Base-by-base conservation (phyloP, 371 early-diverging fungal species). In the Thermomucor indicae-seudaticae region DNA sequence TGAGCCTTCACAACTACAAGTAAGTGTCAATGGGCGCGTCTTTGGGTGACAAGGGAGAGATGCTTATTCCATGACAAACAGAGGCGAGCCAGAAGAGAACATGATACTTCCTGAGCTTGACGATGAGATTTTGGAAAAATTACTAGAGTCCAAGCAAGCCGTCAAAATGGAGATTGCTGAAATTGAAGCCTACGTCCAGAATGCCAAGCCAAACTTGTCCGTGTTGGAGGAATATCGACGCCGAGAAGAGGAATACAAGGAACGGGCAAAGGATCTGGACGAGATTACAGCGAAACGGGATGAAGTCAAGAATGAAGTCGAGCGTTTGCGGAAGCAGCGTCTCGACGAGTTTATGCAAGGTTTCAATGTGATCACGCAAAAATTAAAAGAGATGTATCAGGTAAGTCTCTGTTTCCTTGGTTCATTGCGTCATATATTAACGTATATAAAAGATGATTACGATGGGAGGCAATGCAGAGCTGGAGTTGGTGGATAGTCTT, bases 371-470 rank as follows among this genome's bases (percentile, higher is more conserved):
- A 98, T 99, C 40, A 95, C 99, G 22, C 74, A 85, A 54, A 89
- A 96, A 59, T 77, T 99, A 25, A 99, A 99, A 73, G 97, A 96
- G 73, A 99, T 99, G 91, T 99, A 99, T 67, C 97, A 94, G 78
- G 87, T 89, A 60, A 17, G 34, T 44, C 25, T 14, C 6, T 20
- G 4, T 44, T 14, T 0, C 28, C 19, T 14, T 43, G 35, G 5
- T 28, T 41, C 43, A 19, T 42, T 42, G 43, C 24, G 20, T 42
- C 11, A 47, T 37, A 25, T 47, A 16, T 46, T n/a, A n/a, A n/a
- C n/a, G n/a, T n/a, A n/a, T n/a, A n/a, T n/a, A n/a, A n/a, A n/a
- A 87, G 90, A 89, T 98, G 92, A 94, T 99, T 53, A 99, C 99
- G 0, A 75, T 98, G 47, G 99, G 99, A 19, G 99, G 99, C 17